Base-by-base conservation (phyloP, 306 rosid genomes). In the Astragalus membranaceus region DNA sequence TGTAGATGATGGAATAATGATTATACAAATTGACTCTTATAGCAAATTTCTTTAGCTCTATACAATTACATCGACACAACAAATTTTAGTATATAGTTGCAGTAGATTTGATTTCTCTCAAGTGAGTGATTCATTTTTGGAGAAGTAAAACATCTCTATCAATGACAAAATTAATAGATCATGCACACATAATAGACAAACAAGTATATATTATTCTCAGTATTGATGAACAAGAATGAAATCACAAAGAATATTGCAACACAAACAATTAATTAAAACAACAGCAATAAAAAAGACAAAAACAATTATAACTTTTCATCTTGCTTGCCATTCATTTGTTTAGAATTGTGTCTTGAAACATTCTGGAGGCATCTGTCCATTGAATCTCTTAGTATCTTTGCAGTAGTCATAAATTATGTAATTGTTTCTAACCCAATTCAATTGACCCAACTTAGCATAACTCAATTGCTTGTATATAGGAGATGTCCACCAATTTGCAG, bases 341-440 rank as follows among this genome's bases (percentile, higher is more conserved):
- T 77, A 87, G 74, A 81, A 83, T 47, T 83, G 88, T 39, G 65
- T 32, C 49, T 85, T 87, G 32, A 13, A 85, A 12, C 96, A 86
- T 72, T 89, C 90, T 15, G 83, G 83, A 54, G 94, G 82, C 73
- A 88, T 41, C 6, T 76, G 72, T 10, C 85, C 86, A n/a, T 80
- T 77, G 82, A 88, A 89, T 64, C 96, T 77, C 13, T 70, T 82
- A 29, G 72, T 58, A 69, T 92, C 96, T 49, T 9, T 73, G 88
- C 96, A 89, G 77, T 92, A 92, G 69, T 92, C 86, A 75, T 92
- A 92, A 70, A 89, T 85, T 88, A 88, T 83, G 82, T 72, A 54
- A 51, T 83, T 86, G 5, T 47, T 55, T 69, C 90, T 82, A 46
- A 88, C 84, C 89, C 88, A 87, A 36, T 79, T 55, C 61, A 92